A percentile compares a stretch with the other conserved stretches of the same genome.
These are phyloP conservation scores for Echinosophora koreensis DNA, from an alignment of 306 rosid species.

Conservation along the genomic window DNA sequence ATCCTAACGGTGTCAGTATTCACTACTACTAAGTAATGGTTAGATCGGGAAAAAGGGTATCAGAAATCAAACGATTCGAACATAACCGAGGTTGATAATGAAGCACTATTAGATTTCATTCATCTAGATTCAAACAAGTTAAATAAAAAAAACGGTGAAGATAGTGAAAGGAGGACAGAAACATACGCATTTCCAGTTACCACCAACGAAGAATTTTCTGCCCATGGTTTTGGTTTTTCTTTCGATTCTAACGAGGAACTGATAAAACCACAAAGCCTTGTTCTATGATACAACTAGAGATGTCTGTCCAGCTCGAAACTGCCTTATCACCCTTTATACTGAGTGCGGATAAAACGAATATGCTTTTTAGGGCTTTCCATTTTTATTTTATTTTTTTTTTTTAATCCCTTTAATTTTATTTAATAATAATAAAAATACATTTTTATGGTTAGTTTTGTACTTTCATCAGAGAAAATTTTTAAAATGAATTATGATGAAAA, in stretches of 20 bases:
- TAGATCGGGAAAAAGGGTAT: slow-evolving; percentile 38
- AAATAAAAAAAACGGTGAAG: not conserved
- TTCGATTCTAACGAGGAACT: slow-evolving; percentile 40
- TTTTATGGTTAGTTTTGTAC: no score
- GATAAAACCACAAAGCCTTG: slow-evolving; percentile 16
- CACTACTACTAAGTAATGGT: not conserved
- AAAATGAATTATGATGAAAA: no score
- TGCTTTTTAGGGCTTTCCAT: slow-evolving; percentile 40
- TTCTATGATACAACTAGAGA: not conserved
- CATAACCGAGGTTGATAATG: not conserved
- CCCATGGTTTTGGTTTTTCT: slow-evolving; percentile 52
- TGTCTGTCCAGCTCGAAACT: not conserved
- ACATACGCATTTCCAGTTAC: slow-evolving; percentile 96
- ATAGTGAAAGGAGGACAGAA: not conserved
- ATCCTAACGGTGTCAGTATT: not conserved
- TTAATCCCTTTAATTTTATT: no score
- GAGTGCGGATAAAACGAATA: slow-evolving; percentile 40
- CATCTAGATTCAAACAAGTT: slow-evolving; percentile 16
- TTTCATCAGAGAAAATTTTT: no score
- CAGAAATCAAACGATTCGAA: slow-evolving; percentile 17
- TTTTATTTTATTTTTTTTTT: not conserved
- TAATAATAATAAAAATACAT: not conserved
- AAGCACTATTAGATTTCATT: not conserved
- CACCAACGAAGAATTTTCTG: slow-evolving; percentile 88
- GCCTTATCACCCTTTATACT: slow-evolving; percentile 30